A percentile compares a stretch with the other conserved stretches of the same genome.
phyloP scores from a whole-genome alignment of 1,284 basidiomycete genomes.

The Tilletiaria anomala region DNA sequence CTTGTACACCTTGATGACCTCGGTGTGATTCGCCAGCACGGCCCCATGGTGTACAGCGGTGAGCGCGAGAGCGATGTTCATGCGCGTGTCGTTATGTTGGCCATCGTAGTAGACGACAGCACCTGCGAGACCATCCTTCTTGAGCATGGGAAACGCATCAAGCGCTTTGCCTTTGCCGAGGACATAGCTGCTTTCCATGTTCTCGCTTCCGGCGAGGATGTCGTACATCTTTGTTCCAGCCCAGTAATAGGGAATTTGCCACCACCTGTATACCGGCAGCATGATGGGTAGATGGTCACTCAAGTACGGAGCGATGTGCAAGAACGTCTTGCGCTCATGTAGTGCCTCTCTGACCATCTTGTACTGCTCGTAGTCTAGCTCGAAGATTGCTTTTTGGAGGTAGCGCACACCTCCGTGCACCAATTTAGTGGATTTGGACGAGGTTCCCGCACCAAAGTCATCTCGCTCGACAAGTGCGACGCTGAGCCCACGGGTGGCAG shows the following conservation, averaged over 20 bases:
- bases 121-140: constrained; percentile 78
- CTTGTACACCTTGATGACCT: constrained; percentile 69
- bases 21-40: constrained; percentile 73
- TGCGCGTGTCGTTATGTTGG: constrained; percentile 94
- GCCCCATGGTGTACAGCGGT: constrained; percentile 89
- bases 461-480: constrained; percentile 86
- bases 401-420: constrained; percentile 96
- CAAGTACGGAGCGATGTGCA: constrained; percentile 89
- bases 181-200: constrained; percentile 89
- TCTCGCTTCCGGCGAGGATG: constrained; percentile 81
- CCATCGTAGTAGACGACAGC: constrained; percentile 96
- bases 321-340: constrained; percentile 79
- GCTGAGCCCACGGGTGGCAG: constrained; percentile 74
- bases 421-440: constrained; percentile 91
- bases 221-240: constrained; percentile 95
- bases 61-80: constrained; percentile 79
- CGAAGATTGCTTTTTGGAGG: constrained; percentile 87
- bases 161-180: constrained; percentile 77
- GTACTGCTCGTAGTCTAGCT: constrained; percentile 73
- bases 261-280: constrained; percentile 75
- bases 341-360: constrained; percentile 89
- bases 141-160: constrained; percentile 91
- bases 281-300: constrained; percentile 84
- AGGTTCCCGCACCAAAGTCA: constrained; percentile 79
- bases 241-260: constrained; percentile 94